Conservation (phyloP, 306 rosid genomes). For the Herpetospermum pedunculosum region DNA sequence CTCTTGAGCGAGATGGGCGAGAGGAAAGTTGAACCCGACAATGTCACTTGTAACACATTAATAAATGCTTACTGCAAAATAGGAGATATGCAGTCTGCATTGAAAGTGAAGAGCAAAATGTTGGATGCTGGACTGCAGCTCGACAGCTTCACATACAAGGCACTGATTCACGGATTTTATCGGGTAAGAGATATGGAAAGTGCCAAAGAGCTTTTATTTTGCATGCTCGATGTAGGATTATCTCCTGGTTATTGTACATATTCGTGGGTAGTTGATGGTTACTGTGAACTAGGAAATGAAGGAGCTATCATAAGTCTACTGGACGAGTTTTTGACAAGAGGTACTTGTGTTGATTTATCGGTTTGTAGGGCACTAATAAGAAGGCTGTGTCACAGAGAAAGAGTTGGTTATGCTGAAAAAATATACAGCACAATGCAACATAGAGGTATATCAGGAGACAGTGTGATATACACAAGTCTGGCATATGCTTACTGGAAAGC, state of each 20-base stretch:
- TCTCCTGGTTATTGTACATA: conserved; percentile 53
- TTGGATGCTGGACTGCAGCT: conserved; percentile 63
- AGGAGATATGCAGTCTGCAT: conserved; percentile 64
- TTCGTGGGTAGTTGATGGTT: conserved; percentile 71
- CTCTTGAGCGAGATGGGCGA: conserved; percentile 75
- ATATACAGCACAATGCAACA: conserved; percentile 37
- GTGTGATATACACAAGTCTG: conserved; percentile 54
- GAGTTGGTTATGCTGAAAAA: conserved; percentile 46
- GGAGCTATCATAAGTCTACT: conserved; percentile 47
- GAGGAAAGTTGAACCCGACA: conserved; percentile 61
- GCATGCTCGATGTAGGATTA: conserved; percentile 61
- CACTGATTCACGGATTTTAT: conserved; percentile 76
- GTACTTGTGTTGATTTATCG: conserved; percentile 52
- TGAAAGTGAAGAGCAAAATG: conserved; percentile 68
- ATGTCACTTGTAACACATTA: conserved; percentile 79
- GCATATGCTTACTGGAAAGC: conserved; percentile 62
- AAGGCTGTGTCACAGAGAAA: conserved; percentile 56
- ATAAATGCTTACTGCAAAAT: conserved; percentile 79
- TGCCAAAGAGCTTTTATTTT: conserved; percentile 46
- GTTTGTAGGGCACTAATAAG: conserved; percentile 68
- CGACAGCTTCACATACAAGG: conserved; percentile 64
- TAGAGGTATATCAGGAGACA: conserved; percentile 48
- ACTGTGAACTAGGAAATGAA: conserved; percentile 40
- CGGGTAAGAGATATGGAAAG: conserved; percentile 38
- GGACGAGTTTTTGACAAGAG: conserved; percentile 47